Evolutionary conservation across 1,284 basidiomycete species (phyloP).

Genomic region (Malassezia furfur): DNA sequence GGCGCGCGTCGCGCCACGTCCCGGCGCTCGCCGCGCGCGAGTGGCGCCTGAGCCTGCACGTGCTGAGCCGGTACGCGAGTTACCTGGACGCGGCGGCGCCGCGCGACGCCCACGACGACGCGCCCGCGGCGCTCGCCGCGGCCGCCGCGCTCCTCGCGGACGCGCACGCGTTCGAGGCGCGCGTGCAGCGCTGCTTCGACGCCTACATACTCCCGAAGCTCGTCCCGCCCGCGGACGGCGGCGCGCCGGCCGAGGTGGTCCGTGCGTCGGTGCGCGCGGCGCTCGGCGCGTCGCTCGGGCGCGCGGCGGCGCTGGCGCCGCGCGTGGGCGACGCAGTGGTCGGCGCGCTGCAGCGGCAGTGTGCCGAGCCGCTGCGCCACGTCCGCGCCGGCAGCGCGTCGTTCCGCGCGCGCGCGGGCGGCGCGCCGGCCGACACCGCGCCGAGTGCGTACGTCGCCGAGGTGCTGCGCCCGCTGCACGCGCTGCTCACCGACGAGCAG

Average conservation of each 20-base stretch:
- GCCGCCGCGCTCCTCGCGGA: conserved; percentile 4
- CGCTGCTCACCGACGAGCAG: conserved; percentile 8
- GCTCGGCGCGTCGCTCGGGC: conserved; percentile 16
- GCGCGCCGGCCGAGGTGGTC: not conserved
- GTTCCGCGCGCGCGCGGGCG: conserved; percentile 53
- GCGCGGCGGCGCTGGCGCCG: not conserved
- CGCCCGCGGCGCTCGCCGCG: not conserved
- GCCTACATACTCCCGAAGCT: conserved; percentile 9
- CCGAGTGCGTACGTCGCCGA: conserved; percentile 72
- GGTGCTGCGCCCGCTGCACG: conserved; percentile 64
- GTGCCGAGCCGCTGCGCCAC: conserved; percentile 71
- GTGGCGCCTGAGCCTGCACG: conserved; percentile 41
- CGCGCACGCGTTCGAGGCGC: conserved; percentile 7
- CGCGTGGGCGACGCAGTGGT: conserved; percentile 10
- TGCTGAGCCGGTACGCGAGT: conserved; percentile 35
- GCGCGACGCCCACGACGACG: conserved; percentile 10
- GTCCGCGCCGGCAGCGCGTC: conserved; percentile 80
- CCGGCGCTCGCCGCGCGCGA: conserved; percentile 29
- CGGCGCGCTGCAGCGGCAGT: conserved; percentile 63
- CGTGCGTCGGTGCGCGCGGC: not conserved
- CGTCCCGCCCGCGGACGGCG: not conserved
- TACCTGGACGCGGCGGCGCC: conserved; percentile 25
- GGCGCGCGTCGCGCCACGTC: conserved; percentile 28
- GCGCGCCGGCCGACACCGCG: not conserved
- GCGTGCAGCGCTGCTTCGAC: conserved; percentile 1